Evolutionary conservation across 257 asterid species (phyloP).

Genomic region (Leptodermis oblonga): DNA sequence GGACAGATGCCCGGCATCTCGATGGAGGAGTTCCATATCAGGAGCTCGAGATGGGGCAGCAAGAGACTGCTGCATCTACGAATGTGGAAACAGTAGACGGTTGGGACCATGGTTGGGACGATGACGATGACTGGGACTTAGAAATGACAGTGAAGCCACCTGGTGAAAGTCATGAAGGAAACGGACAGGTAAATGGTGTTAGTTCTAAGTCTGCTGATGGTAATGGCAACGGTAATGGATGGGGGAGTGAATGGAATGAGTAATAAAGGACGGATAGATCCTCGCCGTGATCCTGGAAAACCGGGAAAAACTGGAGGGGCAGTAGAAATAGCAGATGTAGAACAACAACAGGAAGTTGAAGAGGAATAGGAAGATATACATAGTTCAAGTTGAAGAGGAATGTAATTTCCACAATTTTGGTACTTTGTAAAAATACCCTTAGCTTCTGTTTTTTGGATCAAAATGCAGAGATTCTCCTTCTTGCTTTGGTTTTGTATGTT

Average conservation of each 20-base stretch:
- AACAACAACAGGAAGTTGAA: not conserved
- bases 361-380: not conserved
- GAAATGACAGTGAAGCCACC: slow-evolving; percentile 32
- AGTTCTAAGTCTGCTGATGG: slow-evolving; percentile 14
- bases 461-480: not conserved
- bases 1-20: slow-evolving; percentile 29
- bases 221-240: slow-evolving; percentile 18
- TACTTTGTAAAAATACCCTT: not conserved
- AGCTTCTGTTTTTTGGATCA: not conserved
- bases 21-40: slow-evolving; percentile 52
- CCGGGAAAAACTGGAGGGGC: not conserved
- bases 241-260: slow-evolving; percentile 22
- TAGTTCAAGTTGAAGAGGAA: too few relatives aligned
- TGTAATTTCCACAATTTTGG: slow-evolving; percentile 17
- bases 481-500: not conserved
- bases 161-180: slow-evolving; percentile 8
- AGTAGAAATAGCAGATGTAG: not conserved
- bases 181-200: slow-evolving; percentile 17
- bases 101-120: slow-evolving; percentile 67
- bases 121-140: slow-evolving; percentile 57
- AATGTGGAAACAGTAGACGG: slow-evolving; percentile 29
- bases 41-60: slow-evolving; percentile 59
- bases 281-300: not conserved
- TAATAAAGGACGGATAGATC: not conserved
- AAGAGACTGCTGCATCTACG: slow-evolving; percentile 22